Base-by-base conservation (phyloP, 106 monocot species). In the Posidonia australis region DNA sequence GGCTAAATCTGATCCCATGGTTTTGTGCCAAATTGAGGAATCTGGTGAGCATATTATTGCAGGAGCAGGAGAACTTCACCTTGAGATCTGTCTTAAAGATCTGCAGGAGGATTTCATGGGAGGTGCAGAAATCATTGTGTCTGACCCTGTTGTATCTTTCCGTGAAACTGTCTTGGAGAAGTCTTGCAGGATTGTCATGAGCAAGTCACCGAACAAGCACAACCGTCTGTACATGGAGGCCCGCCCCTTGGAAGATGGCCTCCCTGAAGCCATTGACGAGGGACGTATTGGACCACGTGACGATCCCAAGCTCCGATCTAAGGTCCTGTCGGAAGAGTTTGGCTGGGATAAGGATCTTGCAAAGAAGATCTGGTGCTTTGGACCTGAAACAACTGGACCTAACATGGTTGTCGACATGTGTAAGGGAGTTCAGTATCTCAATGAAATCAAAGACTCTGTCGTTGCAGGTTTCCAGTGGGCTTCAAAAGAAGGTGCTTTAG, bases 331-430 rank as follows among this genome's bases (percentile, higher is more conserved):
- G 0, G 79, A 79, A 44, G 79, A 79, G 62, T 79, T 74, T 62
- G 75, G 75, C 0, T 79, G 79, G 79, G 79, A 79, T 61, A 79
- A 79, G 79, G 79, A 79, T 62, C 79, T 79, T 21, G 79, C 79
- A 18, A 79, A 79, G 75, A 79, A 79, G 70, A 79, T 79, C 46
- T 79, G 79, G 79, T 79, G 79, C 66, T 79, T 79, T 32, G 79
- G 79, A 17, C 79, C 79, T 5, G 79, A 79, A 60, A 79, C 79
- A 19, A 79, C 79, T 36, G 79, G 79, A 10, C 79, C 79, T 0
- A 79, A 79, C 75, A 79, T 79, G 79, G 79, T 79, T 24, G 79
- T 79, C 4, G 79, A 79, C 46, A 79, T 79, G 79, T 79, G 79
- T 54, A 79, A 79, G 70, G 79, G 79, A 70, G 79, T 79, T 44